Conservation (phyloP, 768 basidiomycete species). For the Multifurca ochricompacta region DNA sequence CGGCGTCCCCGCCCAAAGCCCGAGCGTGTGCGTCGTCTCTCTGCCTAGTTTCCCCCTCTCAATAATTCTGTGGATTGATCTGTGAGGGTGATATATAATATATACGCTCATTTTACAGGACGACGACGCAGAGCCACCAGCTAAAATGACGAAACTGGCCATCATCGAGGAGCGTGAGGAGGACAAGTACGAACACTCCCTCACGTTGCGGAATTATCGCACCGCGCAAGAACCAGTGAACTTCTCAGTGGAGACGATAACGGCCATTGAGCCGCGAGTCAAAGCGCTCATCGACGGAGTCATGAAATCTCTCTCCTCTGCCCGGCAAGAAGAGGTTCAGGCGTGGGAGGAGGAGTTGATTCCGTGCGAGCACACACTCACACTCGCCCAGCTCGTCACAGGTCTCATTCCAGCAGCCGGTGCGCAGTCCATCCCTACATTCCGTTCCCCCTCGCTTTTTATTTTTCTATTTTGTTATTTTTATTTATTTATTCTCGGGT, state of each 20-base stretch:
- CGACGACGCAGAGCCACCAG: conserved; percentile 73
- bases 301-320: conserved; percentile 78
- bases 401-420: conserved; percentile 48
- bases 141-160: conserved; percentile 84
- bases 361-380: conserved; percentile 74
- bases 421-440: conserved; percentile 21
- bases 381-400: conserved; percentile 41
- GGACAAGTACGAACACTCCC: conserved; percentile 71
- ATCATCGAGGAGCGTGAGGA: conserved; percentile 83
- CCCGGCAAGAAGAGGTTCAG: conserved; percentile 89
- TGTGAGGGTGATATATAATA: too few species aligned
- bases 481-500: background rate
- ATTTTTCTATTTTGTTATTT: too few species aligned
- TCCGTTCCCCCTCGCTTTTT: too few species aligned
- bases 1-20: conserved; percentile 57
- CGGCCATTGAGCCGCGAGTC: conserved; percentile 35
- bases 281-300: conserved; percentile 54
- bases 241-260: conserved; percentile 40
- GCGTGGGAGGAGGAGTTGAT: conserved; percentile 96
- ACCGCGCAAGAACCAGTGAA: conserved; percentile 41
- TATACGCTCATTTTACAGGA: too few species aligned
- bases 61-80: too few species aligned
- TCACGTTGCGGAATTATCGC: conserved; percentile 66
- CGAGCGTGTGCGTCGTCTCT: conserved; percentile 50
- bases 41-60: background rate